Evolutionary conservation across 805 yeast species (phyloP), one percentile per base, ranked within the genome.

Genomic region (Hanseniaspora lachancei): DNA sequence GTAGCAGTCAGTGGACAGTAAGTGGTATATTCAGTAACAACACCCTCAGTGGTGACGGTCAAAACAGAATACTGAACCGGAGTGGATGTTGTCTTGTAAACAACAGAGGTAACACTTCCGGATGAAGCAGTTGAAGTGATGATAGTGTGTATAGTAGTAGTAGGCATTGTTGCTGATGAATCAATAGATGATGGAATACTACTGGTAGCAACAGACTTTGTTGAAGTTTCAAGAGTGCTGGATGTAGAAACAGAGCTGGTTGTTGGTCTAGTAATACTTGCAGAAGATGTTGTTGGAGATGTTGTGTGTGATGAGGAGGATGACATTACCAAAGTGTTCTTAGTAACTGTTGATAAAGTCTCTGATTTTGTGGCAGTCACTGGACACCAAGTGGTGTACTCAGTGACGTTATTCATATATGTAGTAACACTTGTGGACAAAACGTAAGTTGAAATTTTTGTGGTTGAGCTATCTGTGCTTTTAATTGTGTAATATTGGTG

Each of bases 11-110:
- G 39, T 32, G 66, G 65, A 43, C 65, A 63, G 62, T 64, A 61
- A 20, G 70, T 65, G 39, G 65, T 58, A 52, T 72, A 69, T 21
- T 54, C 49, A 46, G 66, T 58, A 47, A 58, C 59, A 9, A 61
- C 59, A 20, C 70, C 70, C 44, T 62, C 50, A 7, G 66, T 62
- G 10, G 65, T 59, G 6, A 62, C 49, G 0, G 68, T 64, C 2
- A 59, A 58, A 10, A 63, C 60, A 12, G 66, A 60, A 58, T 36
- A 57, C 48, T 36, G 34, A 9, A 59, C 57, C 4, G 59, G 55
- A 6, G 57, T 57, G 21, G 54, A 54, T 12, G 61, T 60, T n/a
- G 59, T 55, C n/a, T 35, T 44, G 27, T 39, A 43, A 16, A 49
- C 48, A 27, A 57, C 41, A 9, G 59, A 49, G 18, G 34, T 16